Base-by-base conservation (phyloP, 129 eudicot species). In the Flaveria ramosissima region DNA sequence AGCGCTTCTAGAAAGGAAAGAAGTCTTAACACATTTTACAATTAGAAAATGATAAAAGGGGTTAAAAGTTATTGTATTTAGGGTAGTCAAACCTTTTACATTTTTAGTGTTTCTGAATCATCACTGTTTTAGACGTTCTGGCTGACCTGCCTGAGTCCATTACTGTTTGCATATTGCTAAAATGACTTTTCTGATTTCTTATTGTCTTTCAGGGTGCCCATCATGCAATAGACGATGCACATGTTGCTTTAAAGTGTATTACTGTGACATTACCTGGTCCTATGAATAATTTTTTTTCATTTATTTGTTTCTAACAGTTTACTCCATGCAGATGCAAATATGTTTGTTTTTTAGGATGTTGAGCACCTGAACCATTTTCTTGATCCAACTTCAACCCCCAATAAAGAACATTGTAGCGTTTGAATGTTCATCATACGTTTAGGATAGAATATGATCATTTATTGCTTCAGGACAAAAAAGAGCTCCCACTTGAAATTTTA, bases 181-280 rank as follows among this genome's bases (percentile, higher is more conserved):
- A 45, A 74, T 78, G 17, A 52, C 11, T 63, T 47, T 41, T 17
- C 48, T 71, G 1, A 52, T 52, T 24, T 24, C 1, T 24, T 24
- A 24, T 24, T 24, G 26, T 24, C 1, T 77, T 52, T 55, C 84
- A 93, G 98, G 93, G 84, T 77, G 87, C 88, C 41, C 88, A 75
- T 51, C 76, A 1, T 24, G 1, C 1, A 2, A 24, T 85, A 53
- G 59, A 76, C 21, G 85, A 84, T 82, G 91, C 90, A 60, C 89
- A 93, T 85, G 96, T 96, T 72, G 97, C 98, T 63, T 89, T 93
- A 21, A 90, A 86, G 80, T 93, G 89, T 74, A 84, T 93, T 74
- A 85, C 90, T 61, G 65, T 93, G 83, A 93, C 96, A 45, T 81
- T 93, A 76, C 88, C 98, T 50, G 98, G 98, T 20, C 86, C 85